Base-by-base conservation (phyloP, 1,139 yeast genomes). In the Suhomyces maxii region DNA sequence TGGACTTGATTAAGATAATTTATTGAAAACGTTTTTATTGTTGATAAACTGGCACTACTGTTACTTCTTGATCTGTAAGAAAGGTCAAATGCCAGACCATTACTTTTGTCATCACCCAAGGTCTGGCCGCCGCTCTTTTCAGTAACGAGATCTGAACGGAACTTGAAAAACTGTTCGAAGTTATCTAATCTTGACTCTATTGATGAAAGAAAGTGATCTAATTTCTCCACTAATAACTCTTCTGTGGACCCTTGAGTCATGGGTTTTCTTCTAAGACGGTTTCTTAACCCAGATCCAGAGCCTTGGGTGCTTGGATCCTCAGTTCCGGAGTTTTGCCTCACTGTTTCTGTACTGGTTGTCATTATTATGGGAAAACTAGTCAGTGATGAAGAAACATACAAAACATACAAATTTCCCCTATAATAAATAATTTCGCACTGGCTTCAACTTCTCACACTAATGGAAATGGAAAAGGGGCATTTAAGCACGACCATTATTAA, bases 151-250 rank as follows among this genome's bases (percentile, higher is more conserved):
- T 60, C 61, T 12, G 59, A 61, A 26, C 61, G 54, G 26, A 71
- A 59, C 49, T 69, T 67, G 55, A 82, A 78, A 53, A 73, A 80
- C 49, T 67, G 73, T 51, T 82, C 86, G 48, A 82, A 72, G 34
- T 68, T 67, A 41, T 78, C 82, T 33, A 82, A 62, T 41, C 79
- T 68, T 1, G 76, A 64, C 52, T 82, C 87, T 28, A 82, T 72
- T n/a, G 80, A 75, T 3, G 77, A 70, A 34, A 82, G 65, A 50
- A 82, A 80, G 10, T 58, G 60, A 55, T 82, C 86, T 39, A 82
- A 61, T 44, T 76, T 75, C 48, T 76, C 82, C 30, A 81, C 69
- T 41, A 80, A 64, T 14, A 73, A 59, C 50, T 76, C 82, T 50
- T 81, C 84, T 3, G 80, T 65, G 26, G 45, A 36, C 25, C 38